Conservation (phyloP, 1,284 basidiomycete genomes). For the Megacollybia platyphylla region DNA sequence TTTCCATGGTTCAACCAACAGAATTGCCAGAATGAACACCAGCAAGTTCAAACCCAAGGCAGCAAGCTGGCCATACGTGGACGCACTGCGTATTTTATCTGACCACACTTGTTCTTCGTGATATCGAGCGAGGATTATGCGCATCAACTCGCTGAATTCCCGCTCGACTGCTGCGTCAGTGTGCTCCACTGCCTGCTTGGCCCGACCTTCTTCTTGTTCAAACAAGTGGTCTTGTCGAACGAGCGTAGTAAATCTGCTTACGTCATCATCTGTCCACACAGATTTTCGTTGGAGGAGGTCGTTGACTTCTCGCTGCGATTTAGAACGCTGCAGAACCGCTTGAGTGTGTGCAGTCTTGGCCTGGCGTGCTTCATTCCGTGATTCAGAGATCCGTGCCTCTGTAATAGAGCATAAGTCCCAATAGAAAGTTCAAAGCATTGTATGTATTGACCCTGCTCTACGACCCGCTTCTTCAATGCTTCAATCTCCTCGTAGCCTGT, state of each 20-base stretch:
- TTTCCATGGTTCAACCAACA: slow-evolving; percentile 92
- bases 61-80: slow-evolving; percentile 79
- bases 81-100: slow-evolving; percentile 89
- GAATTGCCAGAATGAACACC: slow-evolving; percentile 80
- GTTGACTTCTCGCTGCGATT: slow-evolving; percentile 83
- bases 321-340: slow-evolving; percentile 63
- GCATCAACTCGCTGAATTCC: slow-evolving; percentile 79
- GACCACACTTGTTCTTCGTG: slow-evolving; percentile 98
- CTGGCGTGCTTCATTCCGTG: slow-evolving; percentile 44
- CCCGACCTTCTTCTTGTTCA: slow-evolving; percentile 63
- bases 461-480: slow-evolving; percentile 66
- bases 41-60: slow-evolving; percentile 78
- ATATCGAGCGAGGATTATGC: slow-evolving; percentile 76
- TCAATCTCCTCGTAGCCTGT: slow-evolving; percentile 91
- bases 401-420: slow-evolving; percentile 6
- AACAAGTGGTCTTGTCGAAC: slow-evolving; percentile 79
- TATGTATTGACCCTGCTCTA: slow-evolving; percentile 50
- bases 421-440: slow-evolving; percentile 2
- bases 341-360: slow-evolving; percentile 68
- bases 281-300: slow-evolving; percentile 86
- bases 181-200: slow-evolving; percentile 51
- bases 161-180: slow-evolving; percentile 72
- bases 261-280: slow-evolving; percentile 74
- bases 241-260: slow-evolving; percentile 73
- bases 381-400: slow-evolving; percentile 54